These are phyloP conservation scores for Vitis rupestris DNA, from an alignment of 164 flowering plant species.

Conservation along the genomic window DNA sequence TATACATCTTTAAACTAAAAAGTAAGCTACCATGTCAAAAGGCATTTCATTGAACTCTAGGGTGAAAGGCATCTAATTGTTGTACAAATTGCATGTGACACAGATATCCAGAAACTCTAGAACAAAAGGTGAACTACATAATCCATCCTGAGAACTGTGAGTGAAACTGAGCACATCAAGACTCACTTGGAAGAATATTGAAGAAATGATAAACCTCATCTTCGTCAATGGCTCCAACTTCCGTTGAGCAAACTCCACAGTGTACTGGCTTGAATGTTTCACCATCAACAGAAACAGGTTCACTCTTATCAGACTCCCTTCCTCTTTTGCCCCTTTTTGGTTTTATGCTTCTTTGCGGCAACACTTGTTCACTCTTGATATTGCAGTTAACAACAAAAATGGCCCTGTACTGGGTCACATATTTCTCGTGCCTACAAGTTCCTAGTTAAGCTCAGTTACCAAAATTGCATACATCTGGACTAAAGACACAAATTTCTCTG, in stretches of 20 bases:
- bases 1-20: no score
- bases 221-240: slow-evolving; percentile 70
- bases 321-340: slow-evolving; percentile 29
- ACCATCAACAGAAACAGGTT: slow-evolving; percentile 16
- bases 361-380: slow-evolving; percentile 32
- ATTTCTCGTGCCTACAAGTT: slow-evolving; percentile 70
- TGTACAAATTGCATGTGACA: neutral
- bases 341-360: slow-evolving; percentile 23
- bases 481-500: neutral
- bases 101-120: neutral
- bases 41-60: neutral
- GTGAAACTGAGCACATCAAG: slow-evolving; percentile 20
- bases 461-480: neutral
- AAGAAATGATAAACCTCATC: slow-evolving; percentile 87
- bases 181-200: slow-evolving; percentile 77
- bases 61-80: neutral
- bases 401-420: slow-evolving; percentile 78
- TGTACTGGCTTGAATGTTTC: slow-evolving; percentile 53
- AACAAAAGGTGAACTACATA: neutral
- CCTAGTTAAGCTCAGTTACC: neutral
- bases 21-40: no score
- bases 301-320: slow-evolving; percentile 21
- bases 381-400: slow-evolving; percentile 70
- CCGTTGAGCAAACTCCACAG: slow-evolving; percentile 72
- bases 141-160: neutral